Base-by-base conservation (phyloP, 108 stramenopile genomes). In the Cyclostephanos tholiformis region DNA sequence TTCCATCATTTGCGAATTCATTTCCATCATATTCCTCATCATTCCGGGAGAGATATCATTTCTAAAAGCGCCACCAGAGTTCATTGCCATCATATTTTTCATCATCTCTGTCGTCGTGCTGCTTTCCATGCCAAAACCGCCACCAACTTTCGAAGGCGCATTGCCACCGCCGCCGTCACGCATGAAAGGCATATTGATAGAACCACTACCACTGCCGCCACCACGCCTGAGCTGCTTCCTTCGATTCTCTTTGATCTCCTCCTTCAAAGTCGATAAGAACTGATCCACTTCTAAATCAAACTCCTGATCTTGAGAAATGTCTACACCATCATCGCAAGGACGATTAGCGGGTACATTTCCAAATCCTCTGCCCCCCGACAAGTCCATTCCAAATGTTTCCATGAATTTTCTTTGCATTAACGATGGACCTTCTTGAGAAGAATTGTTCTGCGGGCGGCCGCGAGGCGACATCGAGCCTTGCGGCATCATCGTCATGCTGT, bases 241-340 rank as follows among this genome's bases (percentile, higher is more conserved):
- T 2, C 67, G 13, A 19, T 53, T 27, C 23, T 53, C 69, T 19
- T 50, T 61, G 29, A 76, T 69, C 43, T 76, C 52, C 55, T 69
- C 62, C 26, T 67, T 67, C 20, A 76, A 57, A 27, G 32, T 52
- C 6, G 60, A 69, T 12, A 77, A 64, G 56, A 77, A 77, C 2
- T 68, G 67, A 10, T 77, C 69, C 1, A 77, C 69, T 43, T 77
- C 76, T 2, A 35, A 32, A 29, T 77, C 76, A 51, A 77, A 77
- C 16, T 69, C 61, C 5, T 77, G 62, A 2, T 76, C 75, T 9
- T 50, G 27, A 6, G 26, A 16, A 38, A 20, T 39, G n/a, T 23
- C 39, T 10, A 8, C 53, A 26, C 25, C 53, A 2, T 23, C 53
- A 55, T 27, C 53, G 41, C 1, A 19, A 41, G 61, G 35, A 38